Percentiles rank a stretch among this genome's conserved stretches.
Evolutionary conservation across 345 rosid species (phyloP).

Genomic region (Viola odorata): DNA sequence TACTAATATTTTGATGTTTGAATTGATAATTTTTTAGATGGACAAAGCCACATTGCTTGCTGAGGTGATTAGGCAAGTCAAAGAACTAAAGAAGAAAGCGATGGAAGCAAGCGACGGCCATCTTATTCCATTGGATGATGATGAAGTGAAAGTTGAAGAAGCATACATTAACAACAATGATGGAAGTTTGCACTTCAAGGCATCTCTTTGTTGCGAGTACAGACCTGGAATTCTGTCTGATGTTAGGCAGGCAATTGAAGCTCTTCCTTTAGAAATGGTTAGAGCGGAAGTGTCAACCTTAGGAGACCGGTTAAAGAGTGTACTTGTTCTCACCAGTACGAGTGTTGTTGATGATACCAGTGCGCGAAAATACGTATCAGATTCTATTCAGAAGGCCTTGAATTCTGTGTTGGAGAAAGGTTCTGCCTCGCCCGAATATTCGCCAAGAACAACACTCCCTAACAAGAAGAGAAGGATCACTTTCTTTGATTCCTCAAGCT

Average conservation of each 20-base stretch:
- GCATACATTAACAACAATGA: conserved; percentile 9
- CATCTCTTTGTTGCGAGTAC: conserved; percentile 42
- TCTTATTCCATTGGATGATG: conserved; percentile 39
- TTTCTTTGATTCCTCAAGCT: conserved; percentile 30
- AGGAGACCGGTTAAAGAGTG: conserved; percentile 34
- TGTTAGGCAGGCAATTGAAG: conserved; percentile 28
- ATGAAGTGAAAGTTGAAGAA: conserved; percentile 41
- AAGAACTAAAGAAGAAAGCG: conserved; percentile 32
- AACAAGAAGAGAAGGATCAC: conserved; percentile 34
- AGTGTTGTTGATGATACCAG: conserved; percentile 12
- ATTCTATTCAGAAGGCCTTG: conserved; percentile 32
- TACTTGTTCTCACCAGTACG: conserved; percentile 19
- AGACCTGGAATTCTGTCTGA: conserved; percentile 38
- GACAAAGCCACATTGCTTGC: conserved; percentile 51
- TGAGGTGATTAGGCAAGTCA: conserved; percentile 33
- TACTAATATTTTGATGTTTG: not conserved
- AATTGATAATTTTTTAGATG: conserved; percentile 26
- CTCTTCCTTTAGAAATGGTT: conserved; percentile 29
- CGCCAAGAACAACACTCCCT: conserved; percentile 20
- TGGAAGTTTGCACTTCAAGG: conserved; percentile 30
- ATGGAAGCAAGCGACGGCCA: conserved; percentile 30
- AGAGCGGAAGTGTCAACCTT: conserved; percentile 42
- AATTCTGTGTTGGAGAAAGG: conserved; percentile 36
- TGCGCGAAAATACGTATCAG: conserved; percentile 14
- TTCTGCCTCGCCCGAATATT: conserved; percentile 27